Percentiles rank a stretch among this genome's conserved stretches.
phyloP scores from a whole-genome alignment of 192 early-diverging fungal genomes.

The Backusella tarrabulga region DNA sequence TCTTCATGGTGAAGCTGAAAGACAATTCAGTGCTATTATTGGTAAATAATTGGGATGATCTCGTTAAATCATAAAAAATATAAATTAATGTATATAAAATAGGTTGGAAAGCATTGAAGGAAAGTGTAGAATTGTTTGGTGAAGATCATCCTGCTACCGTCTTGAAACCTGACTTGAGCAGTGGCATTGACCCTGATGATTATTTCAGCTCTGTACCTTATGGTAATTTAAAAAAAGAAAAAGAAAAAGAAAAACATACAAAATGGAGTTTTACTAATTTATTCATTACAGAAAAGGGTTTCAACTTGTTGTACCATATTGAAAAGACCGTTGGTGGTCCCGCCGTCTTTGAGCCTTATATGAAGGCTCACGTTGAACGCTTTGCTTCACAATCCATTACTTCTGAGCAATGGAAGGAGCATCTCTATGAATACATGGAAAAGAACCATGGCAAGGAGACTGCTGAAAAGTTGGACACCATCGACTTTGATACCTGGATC shows the following conservation, averaged over 20 bases:
- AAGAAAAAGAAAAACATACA: not conserved
- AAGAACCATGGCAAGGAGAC: constrained; percentile 62
- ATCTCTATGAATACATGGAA: constrained; percentile 78
- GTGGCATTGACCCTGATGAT: constrained; percentile 80
- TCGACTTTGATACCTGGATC: constrained; percentile 94
- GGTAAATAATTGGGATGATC: constrained; percentile 27
- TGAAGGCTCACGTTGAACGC: constrained; percentile 74
- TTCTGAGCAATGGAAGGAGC: constrained; percentile 85
- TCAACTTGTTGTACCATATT: constrained; percentile 88
- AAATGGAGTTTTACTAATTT: not conserved
- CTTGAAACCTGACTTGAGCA: constrained; percentile 69
- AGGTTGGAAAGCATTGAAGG: constrained; percentile 67
- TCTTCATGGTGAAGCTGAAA: constrained; percentile 71
- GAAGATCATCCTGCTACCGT: constrained; percentile 64
- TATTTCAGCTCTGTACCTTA: constrained; percentile 82
- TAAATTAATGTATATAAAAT: not conserved
- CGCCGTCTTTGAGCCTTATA: constrained; percentile 82
- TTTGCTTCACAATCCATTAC: constrained; percentile 89
- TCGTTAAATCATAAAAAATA: not conserved
- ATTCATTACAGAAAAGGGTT: constrained; percentile 80
- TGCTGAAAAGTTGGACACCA: constrained; percentile 62
- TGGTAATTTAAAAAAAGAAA: constrained; percentile 42
- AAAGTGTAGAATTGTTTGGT: constrained; percentile 70
- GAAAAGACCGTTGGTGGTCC: constrained; percentile 87
- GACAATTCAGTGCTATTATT: constrained; percentile 85